Conservation (phyloP, 1,284 basidiomycete species). For the Schizophyllum commune region DNA sequence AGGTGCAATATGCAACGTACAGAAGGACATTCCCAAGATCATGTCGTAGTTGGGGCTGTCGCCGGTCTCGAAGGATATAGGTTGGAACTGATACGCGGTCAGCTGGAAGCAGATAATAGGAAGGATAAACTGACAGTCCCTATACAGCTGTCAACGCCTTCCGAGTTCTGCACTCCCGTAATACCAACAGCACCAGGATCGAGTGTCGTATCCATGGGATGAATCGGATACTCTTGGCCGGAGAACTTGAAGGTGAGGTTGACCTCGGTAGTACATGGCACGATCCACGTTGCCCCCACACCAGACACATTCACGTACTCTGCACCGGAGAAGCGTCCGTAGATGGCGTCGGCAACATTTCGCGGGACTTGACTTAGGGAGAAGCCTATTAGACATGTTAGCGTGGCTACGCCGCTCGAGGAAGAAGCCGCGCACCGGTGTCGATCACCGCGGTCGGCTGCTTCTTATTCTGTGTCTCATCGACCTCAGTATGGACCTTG, state of each 20-base stretch:
- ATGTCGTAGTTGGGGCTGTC: constrained; percentile 31
- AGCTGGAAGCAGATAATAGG: constrained; percentile 3
- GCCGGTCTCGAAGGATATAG: constrained; percentile 30
- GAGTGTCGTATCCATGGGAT: constrained; percentile 53
- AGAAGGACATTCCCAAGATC: constrained; percentile 48
- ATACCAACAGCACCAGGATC: constrained; percentile 23
- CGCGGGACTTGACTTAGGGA: constrained; percentile 22
- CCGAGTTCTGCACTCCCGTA: constrained; percentile 20
- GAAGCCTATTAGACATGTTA: not conserved
- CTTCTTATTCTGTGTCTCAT: constrained; percentile 29
- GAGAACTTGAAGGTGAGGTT: constrained; percentile 55
- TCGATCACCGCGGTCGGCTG: constrained; percentile 56
- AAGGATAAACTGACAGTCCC: constrained; percentile 34
- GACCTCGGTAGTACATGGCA: constrained; percentile 53
- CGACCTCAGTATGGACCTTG: constrained; percentile 21
- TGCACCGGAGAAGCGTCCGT: constrained; percentile 42
- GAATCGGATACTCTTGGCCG: constrained; percentile 45
- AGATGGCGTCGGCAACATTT: constrained; percentile 47
- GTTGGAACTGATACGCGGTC: constrained; percentile 39
- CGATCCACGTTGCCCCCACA: constrained; percentile 43
- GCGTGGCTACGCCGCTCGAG: constrained; percentile 24
- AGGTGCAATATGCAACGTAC: constrained; percentile 25
- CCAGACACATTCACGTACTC: constrained; percentile 34
- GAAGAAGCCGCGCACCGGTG: constrained; percentile 56
- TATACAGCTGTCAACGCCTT: constrained; percentile 32